Conservation (phyloP, 768 basidiomycete genomes). For the Podaxis rugospora region DNA sequence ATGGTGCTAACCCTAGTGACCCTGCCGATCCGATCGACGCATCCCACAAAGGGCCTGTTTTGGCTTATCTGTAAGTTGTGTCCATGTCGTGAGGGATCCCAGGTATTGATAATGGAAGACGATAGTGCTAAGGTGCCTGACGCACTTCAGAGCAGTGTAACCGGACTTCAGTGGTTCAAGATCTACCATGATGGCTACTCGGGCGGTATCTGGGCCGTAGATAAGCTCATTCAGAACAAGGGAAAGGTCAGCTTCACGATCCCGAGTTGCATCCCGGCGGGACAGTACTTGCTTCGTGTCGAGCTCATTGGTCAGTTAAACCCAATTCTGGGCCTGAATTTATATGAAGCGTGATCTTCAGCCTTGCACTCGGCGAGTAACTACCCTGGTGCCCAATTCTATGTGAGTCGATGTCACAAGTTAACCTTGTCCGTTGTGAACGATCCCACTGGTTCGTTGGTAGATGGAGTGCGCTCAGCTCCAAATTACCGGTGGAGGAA, state of each 20-base stretch:
- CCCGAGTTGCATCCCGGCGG: constrained; percentile 40
- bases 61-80: constrained; percentile 42
- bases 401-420: constrained; percentile 29
- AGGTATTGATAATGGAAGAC: background rate
- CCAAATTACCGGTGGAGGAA: constrained; percentile 40
- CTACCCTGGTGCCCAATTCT: constrained; percentile 57
- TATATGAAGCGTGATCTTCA: constrained; percentile 12
- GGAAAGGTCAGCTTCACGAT: constrained; percentile 45
- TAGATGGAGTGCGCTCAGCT: constrained; percentile 48
- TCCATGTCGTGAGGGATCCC: background rate
- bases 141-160: constrained; percentile 41
- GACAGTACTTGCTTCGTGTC: constrained; percentile 44
- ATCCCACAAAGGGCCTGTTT: constrained; percentile 50
- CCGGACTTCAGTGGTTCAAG: constrained; percentile 52
- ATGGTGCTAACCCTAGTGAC: constrained; percentile 36
- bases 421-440: background rate
- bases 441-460: background rate
- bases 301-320: constrained; percentile 45
- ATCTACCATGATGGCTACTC: constrained; percentile 42
- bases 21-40: constrained; percentile 42
- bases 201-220: constrained; percentile 38
- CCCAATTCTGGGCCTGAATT: background rate
- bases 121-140: constrained; percentile 39
- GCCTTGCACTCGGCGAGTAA: constrained; percentile 39
- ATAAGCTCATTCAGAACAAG: constrained; percentile 41